phyloP scores from a whole-genome alignment of 2,329 filamentous ascomycete species.

The Sporothrix curviconia region DNA sequence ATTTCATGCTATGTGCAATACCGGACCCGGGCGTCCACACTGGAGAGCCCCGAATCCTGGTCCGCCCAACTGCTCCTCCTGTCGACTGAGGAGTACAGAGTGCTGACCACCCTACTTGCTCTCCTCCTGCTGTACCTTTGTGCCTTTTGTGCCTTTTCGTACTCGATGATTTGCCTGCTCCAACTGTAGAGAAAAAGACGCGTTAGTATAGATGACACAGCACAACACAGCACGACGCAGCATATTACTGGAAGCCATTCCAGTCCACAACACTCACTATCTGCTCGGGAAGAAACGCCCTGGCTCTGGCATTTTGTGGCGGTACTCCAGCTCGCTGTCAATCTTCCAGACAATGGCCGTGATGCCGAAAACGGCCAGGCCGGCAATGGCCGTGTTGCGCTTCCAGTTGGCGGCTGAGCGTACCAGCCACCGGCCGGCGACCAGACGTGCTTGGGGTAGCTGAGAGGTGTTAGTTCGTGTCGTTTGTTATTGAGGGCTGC shows the following conservation, averaged over 20 bases:
- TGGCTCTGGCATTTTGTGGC: conserved; percentile 71
- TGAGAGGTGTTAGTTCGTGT: conserved; percentile 31
- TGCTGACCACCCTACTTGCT: conserved; percentile 17
- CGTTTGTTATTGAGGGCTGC: background rate
- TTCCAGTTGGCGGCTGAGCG: conserved; percentile 93
- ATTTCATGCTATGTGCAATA: no score
- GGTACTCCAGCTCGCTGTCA: conserved; percentile 66
- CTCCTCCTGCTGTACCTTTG: conserved; percentile 16
- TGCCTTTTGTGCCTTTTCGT: conserved; percentile 35
- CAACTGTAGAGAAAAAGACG: conserved; percentile 29
- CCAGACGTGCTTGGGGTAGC: conserved; percentile 99
- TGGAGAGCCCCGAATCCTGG: no score
- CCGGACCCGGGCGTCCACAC: no score
- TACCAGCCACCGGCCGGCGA: conserved; percentile 98
- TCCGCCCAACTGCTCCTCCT: no score
- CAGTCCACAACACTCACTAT: conserved; percentile 68
- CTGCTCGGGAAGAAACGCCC: conserved; percentile 78
- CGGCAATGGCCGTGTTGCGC: conserved; percentile 60
- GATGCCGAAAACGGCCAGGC: conserved; percentile 48
- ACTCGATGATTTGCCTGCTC: conserved; percentile 40
- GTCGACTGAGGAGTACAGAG: no score
- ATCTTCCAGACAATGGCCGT: conserved; percentile 60
- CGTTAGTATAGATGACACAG: no score
- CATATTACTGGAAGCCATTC: no score
- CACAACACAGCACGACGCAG: no score